phyloP scores from a whole-genome alignment of 352 stramenopile genomes.

The Phytopythium helicoides region DNA sequence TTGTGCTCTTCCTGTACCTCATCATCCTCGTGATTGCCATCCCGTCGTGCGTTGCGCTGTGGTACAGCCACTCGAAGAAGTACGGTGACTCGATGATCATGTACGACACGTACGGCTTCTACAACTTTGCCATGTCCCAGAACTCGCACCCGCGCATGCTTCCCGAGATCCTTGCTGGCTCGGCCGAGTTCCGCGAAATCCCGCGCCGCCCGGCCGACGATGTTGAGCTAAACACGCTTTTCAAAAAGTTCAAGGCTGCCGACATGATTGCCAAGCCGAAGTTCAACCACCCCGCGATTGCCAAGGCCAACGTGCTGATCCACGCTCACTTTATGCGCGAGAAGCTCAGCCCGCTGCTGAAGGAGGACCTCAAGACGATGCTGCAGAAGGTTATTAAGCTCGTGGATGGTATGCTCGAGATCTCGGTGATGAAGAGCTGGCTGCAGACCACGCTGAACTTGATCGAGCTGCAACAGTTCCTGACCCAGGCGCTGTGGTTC shows the following conservation, averaged over 20 bases:
- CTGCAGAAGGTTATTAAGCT: conserved; percentile 94
- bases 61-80: conserved; percentile 97
- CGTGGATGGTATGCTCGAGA: conserved; percentile 99
- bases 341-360: conserved; percentile 62
- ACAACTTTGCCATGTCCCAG: conserved; percentile 96
- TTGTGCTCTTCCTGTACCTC: conserved; percentile 98
- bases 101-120: conserved; percentile 99
- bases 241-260: conserved; percentile 74
- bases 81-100: conserved; percentile 99
- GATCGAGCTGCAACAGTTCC: conserved; percentile 97
- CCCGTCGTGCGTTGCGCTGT: conserved; percentile 93
- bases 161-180: conserved; percentile 92
- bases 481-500: conserved; percentile 97
- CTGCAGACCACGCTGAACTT: conserved; percentile 94
- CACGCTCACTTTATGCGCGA: conserved; percentile 95
- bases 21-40: conserved; percentile 98
- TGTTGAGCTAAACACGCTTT: conserved; percentile 56
- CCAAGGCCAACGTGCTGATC: conserved; percentile 89
- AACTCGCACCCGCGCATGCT: conserved; percentile 94
- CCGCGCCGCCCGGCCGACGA: conserved; percentile 62
- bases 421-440: conserved; percentile 95
- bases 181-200: conserved; percentile 89
- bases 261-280: conserved; percentile 84
- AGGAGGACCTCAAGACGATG: conserved; percentile 94
- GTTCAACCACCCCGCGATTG: conserved; percentile 83